Evolutionary conservation across 208 protist species (phyloP).

Genomic region (Leishmania arabica): DNA sequence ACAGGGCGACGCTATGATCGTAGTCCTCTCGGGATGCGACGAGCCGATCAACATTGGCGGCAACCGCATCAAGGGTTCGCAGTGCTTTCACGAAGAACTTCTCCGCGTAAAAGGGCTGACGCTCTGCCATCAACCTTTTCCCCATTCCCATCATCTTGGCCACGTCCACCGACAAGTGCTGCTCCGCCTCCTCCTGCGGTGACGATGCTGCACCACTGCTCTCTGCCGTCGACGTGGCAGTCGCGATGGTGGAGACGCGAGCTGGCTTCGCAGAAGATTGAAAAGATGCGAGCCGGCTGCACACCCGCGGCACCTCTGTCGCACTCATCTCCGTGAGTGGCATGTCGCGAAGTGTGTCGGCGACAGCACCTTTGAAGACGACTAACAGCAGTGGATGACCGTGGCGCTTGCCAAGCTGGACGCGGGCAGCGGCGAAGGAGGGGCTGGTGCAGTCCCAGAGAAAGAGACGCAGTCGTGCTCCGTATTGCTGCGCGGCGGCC

Average conservation of each 20-base stretch:
- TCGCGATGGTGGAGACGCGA: neutral
- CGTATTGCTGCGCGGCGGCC: slow-evolving; percentile 21
- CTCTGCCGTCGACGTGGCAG: neutral
- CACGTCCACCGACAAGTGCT: slow-evolving; percentile 68
- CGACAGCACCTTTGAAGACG: slow-evolving; percentile 52
- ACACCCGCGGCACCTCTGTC: slow-evolving; percentile 43
- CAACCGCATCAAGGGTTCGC: slow-evolving; percentile 60
- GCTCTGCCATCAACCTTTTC: slow-evolving; percentile 52
- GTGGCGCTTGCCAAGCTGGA: slow-evolving; percentile 57
- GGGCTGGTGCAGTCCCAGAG: slow-evolving; percentile 72
- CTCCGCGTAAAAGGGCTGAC: slow-evolving; percentile 72
- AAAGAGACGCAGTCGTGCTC: slow-evolving; percentile 36
- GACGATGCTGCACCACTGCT: neutral
- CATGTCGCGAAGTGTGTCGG: slow-evolving; percentile 49
- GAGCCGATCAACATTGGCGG: slow-evolving; percentile 34
- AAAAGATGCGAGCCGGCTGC: slow-evolving; percentile 60
- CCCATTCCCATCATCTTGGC: slow-evolving; percentile 69
- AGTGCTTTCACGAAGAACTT: slow-evolving; percentile 84
- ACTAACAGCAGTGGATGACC: slow-evolving; percentile 66
- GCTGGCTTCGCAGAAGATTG: slow-evolving; percentile 44
- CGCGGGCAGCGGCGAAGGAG: slow-evolving; percentile 51
- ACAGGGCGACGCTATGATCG: slow-evolving; percentile 62
- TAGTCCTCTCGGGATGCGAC: slow-evolving; percentile 31
- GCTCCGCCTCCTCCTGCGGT: neutral
- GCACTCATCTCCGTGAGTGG: slow-evolving; percentile 34